These are phyloP conservation scores for Pascua guehoae DNA, from an alignment of 1,284 basidiomycete species.

Conservation along the genomic window DNA sequence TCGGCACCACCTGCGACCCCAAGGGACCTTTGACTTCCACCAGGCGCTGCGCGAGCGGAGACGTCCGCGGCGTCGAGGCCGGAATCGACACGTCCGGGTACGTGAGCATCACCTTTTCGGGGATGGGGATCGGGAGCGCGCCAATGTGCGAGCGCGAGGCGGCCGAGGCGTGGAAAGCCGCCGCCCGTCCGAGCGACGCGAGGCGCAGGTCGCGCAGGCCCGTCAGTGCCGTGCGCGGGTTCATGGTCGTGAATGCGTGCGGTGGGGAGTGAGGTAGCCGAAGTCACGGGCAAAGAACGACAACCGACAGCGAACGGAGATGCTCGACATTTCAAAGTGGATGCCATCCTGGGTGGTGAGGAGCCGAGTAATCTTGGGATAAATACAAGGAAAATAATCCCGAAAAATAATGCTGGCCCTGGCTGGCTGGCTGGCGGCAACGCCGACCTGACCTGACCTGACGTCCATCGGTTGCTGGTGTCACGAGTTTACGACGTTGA, in stretches of 20 bases:
- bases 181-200: background rate
- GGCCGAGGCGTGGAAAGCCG: conserved; percentile 29
- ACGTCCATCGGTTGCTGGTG: background rate
- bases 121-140: conserved; percentile 69
- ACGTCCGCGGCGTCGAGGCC: conserved; percentile 22
- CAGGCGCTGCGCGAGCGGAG: conserved; percentile 24
- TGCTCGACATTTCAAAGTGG: background rate
- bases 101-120: conserved; percentile 59
- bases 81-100: conserved; percentile 41
- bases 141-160: conserved; percentile 62
- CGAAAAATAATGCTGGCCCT: conserved; percentile 3
- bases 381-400: conserved; percentile 8
- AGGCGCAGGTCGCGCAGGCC: background rate
- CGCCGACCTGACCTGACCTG: background rate
- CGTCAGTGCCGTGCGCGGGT: conserved; percentile 2
- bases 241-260: conserved; percentile 7
- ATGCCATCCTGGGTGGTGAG: background rate
- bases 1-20: conserved; percentile 65
- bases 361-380: conserved; percentile 3
- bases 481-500: background rate
- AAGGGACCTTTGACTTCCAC: conserved; percentile 66
- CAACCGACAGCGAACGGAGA: background rate
- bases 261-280: background rate
- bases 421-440: background rate
- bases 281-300: background rate